Base-by-base conservation (phyloP, 176 grass and related monocot species). In the Musa schizocarpa region DNA sequence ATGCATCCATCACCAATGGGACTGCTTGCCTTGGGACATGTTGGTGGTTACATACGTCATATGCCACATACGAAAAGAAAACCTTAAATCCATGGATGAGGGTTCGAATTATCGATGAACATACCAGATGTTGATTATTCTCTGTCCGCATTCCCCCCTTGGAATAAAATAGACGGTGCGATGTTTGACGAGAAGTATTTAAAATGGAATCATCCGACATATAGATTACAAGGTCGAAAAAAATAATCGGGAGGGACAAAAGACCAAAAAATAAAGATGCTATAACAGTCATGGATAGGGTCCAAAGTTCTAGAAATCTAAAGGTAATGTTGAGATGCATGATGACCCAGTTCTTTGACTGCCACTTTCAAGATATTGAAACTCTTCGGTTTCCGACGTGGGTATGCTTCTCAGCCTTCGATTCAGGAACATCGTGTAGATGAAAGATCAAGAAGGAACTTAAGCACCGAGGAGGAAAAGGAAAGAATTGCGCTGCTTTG, bases 21-120 rank as follows among this genome's bases (percentile, higher is more conserved):
- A 80, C 76, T 87, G 61, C 62, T 79, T 76, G 75, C 79, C 80
- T 64, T 68, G 71, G 71, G 52, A 50, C 75, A 34, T 43, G 34
- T 43, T 43, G 4, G 34, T 43, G 34, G 3, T 27, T 65, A 23
- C 63, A 6, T 27, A 50, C 67, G 19, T 17, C 17, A 2, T 69
- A 14, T 50, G 8, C 9, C n/a, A 6, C 3, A 43, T 0, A 43
- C 4, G 34, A 43, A 5, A 43, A 43, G 2, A 65, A 29, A 25
- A 26, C 24, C 22, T 27, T 13, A 27, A 61, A 27, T 13, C 13
- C 9, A 26, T 65, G 8, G 58, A 62, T 9, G 8, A n/a, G 58
- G 9, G 21, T 65, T 26, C 26, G 11, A 65, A 26, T 65, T 65
- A 10, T 23, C 23, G 26, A 65, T 65, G 63, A 65, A 25, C 63